Evolutionary conservation across 2,329 filamentous ascomycete species (phyloP), one percentile per base, ranked within the genome.

Genomic region (Aspergillus pseudoglaucus): DNA sequence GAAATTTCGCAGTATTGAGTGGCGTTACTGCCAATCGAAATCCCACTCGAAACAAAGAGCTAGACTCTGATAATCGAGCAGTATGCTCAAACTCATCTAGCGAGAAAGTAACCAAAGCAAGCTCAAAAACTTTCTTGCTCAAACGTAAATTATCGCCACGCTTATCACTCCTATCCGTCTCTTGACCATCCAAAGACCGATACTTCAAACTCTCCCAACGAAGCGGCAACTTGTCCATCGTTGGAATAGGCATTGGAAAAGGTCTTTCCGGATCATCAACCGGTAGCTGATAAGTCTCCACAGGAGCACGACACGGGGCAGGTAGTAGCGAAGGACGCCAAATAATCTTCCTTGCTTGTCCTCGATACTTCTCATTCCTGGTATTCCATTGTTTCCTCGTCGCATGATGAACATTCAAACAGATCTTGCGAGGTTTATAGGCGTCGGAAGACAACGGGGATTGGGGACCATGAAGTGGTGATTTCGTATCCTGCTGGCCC

Each of bases 231-330:
- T 47, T 53, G n/a, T 52, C 47, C 18, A 52, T 45, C 8, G 51
- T 51, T 14, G 54, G 53, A 18, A 51, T 50, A 8, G 47, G 47
- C 10, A 44, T 45, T n/a, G 53, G 54, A 33, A 52, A 56, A 30
- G 53, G 49, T 40, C 44, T 39, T 27, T 46, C 44, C 10, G 46
- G 33, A n/a, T 52, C 47, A 9, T 51, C 49, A 12, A 53, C 22
- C 8, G 46, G 30, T 18, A 47, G 27, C 17, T 27, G 27, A 8
- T 22, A 39, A 7, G 25, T 18, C 14, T 35, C 27, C 12, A 38
- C 48, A 9, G 45, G 22, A 23, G 40, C 44, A 15, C 42, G 47
- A 32, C 20, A 14, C 22, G 45, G 42, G n/a, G 33, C 18, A 2
- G 32, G 42, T 3, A 41, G 53, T 38, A 49, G 45, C 40, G 45